phyloP scores from a whole-genome alignment of 805 yeast species.

The Saturnispora ahearnii region DNA sequence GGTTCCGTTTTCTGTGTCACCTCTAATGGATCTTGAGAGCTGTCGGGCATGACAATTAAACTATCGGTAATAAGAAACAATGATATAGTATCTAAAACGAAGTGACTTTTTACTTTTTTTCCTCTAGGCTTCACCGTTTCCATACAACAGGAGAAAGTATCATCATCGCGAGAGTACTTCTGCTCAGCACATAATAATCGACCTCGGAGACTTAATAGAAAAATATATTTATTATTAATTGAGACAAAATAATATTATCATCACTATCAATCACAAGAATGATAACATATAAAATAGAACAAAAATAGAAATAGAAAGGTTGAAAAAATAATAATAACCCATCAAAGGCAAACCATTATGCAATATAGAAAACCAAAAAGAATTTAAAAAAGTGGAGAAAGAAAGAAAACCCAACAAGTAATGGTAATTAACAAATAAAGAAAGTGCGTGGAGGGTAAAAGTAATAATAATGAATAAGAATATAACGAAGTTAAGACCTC shows the following conservation, averaged over 20 bases:
- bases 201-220: neutral
- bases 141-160: neutral
- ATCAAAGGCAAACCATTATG: neutral
- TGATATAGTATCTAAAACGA: neutral
- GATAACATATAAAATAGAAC: neutral
- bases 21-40: neutral
- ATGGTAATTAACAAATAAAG: neutral
- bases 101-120: neutral
- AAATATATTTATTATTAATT: too few relatives aligned
- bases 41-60: neutral
- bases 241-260: neutral
- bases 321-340: neutral
- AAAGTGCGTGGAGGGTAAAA: neutral
- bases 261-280: neutral
- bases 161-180: too few relatives aligned
- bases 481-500: neutral
- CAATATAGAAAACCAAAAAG: neutral
- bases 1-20: neutral
- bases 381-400: neutral
- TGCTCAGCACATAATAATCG: neutral
- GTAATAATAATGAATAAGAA: neutral
- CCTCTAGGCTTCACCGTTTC: neutral
- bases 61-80: neutral
- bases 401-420: neutral
- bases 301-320: neutral